phyloP scores from a whole-genome alignment of 768 basidiomycete genomes.

The Panellus pusillus region DNA sequence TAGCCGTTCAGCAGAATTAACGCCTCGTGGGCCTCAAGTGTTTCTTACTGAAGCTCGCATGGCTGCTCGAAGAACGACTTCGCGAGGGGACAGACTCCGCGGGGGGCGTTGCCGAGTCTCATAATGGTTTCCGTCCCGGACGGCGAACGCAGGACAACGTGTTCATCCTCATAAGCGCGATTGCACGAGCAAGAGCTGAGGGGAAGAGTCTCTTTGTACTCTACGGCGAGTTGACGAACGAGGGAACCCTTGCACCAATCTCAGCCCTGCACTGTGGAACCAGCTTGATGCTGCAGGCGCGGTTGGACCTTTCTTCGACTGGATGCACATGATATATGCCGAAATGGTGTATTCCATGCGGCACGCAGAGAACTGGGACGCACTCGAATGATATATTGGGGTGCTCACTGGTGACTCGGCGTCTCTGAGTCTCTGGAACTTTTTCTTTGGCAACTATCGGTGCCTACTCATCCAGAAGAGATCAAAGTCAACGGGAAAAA shows the following conservation, averaged over 20 bases:
- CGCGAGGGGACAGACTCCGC: neutral
- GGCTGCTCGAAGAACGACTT: neutral
- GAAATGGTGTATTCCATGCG: neutral
- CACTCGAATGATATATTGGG: neutral
- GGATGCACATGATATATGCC: neutral
- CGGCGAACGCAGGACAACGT: neutral
- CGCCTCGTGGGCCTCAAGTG: neutral
- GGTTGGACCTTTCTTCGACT: neutral
- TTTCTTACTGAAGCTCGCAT: neutral
- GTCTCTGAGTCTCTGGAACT: neutral
- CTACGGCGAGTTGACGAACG: neutral
- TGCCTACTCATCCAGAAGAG: too few species aligned
- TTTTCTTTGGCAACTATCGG: neutral
- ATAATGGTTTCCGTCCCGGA: neutral
- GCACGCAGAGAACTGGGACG: neutral
- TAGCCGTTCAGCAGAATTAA: neutral
- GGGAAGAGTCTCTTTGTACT: neutral
- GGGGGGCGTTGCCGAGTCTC: neutral
- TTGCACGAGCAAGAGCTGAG: neutral
- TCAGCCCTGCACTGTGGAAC: neutral
- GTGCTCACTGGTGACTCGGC: neutral
- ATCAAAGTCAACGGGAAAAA: too few species aligned
- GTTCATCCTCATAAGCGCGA: neutral
- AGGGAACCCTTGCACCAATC: neutral
- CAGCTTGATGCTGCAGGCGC: neutral